These are phyloP conservation scores for Lentinus tigrinus DNA, from an alignment of 768 basidiomycete species.

Conservation along the genomic window DNA sequence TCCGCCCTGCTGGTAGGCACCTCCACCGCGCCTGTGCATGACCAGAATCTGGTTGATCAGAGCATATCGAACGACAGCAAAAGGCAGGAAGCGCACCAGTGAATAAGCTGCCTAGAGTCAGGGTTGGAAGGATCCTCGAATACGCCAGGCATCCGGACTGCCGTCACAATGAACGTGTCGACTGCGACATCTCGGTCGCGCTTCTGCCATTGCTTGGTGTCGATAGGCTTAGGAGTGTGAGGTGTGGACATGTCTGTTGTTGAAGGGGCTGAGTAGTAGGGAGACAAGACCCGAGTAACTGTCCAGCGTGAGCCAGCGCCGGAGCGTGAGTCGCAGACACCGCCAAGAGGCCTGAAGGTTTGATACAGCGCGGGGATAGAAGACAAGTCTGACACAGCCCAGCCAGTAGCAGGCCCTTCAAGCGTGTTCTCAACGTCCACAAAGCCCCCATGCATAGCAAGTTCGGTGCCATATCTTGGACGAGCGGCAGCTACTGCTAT, in stretches of 20 bases:
- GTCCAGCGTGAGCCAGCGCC: too few relatives aligned
- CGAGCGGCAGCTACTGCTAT: too few relatives aligned
- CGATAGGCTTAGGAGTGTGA: neutral
- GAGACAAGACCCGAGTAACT: too few relatives aligned
- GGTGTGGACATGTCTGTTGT: conserved; percentile 6
- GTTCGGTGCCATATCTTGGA: too few relatives aligned
- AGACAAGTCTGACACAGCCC: too few relatives aligned
- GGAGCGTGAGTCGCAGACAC: too few relatives aligned
- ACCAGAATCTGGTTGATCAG: neutral
- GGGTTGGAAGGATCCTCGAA: neutral
- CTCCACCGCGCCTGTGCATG: neutral
- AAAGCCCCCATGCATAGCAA: too few relatives aligned
- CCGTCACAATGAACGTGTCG: neutral
- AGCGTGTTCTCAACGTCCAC: too few relatives aligned
- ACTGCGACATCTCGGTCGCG: neutral
- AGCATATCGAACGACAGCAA: neutral
- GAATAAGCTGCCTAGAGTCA: neutral
- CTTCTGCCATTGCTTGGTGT: neutral
- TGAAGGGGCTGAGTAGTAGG: too few relatives aligned
- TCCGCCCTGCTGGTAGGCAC: neutral
- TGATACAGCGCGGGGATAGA: too few relatives aligned
- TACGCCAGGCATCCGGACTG: neutral
- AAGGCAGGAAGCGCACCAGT: neutral
- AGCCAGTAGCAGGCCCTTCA: too few relatives aligned
- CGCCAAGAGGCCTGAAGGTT: too few relatives aligned